Evolutionary conservation across 345 rosid species (phyloP).

Genomic region (Erucastrum elatum): DNA sequence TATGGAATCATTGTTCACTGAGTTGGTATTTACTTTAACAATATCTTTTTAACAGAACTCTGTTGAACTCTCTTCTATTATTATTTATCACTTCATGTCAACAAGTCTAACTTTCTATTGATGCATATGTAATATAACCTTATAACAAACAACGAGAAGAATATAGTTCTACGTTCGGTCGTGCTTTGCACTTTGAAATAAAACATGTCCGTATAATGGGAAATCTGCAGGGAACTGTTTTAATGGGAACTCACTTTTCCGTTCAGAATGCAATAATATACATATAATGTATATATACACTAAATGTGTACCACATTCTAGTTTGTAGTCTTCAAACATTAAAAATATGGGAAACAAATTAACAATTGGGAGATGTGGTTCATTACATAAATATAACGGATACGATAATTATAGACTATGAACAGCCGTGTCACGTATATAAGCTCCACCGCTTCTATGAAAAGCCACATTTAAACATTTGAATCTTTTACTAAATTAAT

Average conservation of each 20-base stretch:
- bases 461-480: constrained; percentile 4
- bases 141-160: neutral
- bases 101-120: too few relatives aligned
- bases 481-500: neutral
- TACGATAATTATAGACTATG: neutral
- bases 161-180: neutral
- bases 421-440: constrained; percentile 11
- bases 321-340: neutral
- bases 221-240: neutral
- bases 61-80: too few relatives aligned
- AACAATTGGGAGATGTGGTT: neutral
- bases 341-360: neutral
- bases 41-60: too few relatives aligned
- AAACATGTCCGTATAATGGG: neutral
- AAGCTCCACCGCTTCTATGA: constrained; percentile 16
- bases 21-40: too few relatives aligned
- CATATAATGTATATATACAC: neutral
- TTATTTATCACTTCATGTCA: too few relatives aligned
- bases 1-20: too few relatives aligned
- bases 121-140: neutral
- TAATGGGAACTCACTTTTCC: neutral
- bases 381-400: neutral
- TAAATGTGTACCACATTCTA: neutral
- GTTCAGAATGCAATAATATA: neutral
- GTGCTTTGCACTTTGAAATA: neutral